Evolutionary conservation across 192 early-diverging fungal genomes (phyloP).

Genomic region (Linnemannia zychae): DNA sequence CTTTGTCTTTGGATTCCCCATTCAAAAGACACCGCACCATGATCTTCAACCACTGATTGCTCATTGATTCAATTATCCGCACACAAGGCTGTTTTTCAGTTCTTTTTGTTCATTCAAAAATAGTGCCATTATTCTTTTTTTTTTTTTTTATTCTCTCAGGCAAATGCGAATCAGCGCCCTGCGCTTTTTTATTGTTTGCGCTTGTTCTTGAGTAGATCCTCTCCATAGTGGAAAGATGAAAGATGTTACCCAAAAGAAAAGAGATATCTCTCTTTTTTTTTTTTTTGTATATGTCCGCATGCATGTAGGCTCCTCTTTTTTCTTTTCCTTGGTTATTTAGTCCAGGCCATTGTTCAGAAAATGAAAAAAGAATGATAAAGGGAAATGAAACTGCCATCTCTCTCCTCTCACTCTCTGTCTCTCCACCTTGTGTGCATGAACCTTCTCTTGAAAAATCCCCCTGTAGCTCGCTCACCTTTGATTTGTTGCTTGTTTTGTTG

Average conservation of each 20-base stretch:
- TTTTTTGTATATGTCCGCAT: background rate
- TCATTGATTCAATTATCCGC: background rate
- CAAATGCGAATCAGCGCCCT: background rate
- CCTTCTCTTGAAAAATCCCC: background rate
- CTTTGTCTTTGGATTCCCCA: background rate
- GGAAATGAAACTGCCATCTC: conserved; percentile 7
- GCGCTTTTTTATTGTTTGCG: background rate
- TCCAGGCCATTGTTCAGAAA: background rate
- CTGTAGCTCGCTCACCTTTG: background rate
- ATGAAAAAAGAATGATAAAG: background rate
- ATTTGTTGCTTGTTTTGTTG: background rate
- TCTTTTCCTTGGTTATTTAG: too few species aligned
- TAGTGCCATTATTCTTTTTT: background rate
- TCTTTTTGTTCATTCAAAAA: background rate
- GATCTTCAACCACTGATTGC: background rate
- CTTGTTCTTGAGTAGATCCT: background rate
- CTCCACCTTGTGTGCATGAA: background rate
- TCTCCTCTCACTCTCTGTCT: too few species aligned
- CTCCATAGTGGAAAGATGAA: background rate
- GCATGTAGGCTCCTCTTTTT: conserved; percentile 3
- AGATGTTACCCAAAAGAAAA: background rate
- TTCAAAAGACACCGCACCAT: background rate
- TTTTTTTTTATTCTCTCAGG: background rate
- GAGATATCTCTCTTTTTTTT: background rate
- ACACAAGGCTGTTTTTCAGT: background rate